phyloP scores from a whole-genome alignment of 2,329 filamentous ascomycete genomes.

The Diaporthe citriasiana region DNA sequence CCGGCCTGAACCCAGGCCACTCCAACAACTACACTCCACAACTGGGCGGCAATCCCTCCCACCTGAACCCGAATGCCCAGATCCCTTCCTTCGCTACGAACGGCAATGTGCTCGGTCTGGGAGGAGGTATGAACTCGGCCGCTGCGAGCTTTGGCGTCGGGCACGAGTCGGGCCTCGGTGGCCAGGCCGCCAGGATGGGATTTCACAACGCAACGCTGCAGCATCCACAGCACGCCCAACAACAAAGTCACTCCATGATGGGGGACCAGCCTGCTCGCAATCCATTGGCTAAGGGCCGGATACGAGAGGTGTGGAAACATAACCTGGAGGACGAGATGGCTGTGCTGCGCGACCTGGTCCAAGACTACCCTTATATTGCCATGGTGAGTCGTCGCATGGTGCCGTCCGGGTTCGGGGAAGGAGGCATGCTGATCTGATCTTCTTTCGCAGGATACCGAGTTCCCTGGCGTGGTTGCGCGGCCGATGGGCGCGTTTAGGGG shows the following conservation, averaged over 20 bases:
- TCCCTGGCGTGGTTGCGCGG: constrained; percentile 95
- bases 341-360: constrained; percentile 83
- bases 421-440: constrained; percentile 33
- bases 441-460: constrained; percentile 86
- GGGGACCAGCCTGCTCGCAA: constrained; percentile 67
- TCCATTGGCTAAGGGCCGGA: constrained; percentile 77
- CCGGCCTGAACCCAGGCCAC: constrained; percentile 66
- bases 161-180: constrained; percentile 80
- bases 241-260: constrained; percentile 54
- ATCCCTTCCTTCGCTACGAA: constrained; percentile 77
- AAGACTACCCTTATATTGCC: constrained; percentile 94
- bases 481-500: constrained; percentile 95
- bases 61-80: constrained; percentile 77
- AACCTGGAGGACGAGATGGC: constrained; percentile 95
- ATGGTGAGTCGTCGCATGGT: constrained; percentile 77
- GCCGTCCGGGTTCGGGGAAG: not conserved
- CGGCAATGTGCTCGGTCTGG: constrained; percentile 69
- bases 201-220: constrained; percentile 79
- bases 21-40: constrained; percentile 61
- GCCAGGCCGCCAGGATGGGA: constrained; percentile 88
- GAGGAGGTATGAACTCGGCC: constrained; percentile 65
- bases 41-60: constrained; percentile 77
- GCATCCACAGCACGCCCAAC: constrained; percentile 63
- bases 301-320: constrained; percentile 96
- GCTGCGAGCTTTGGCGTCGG: constrained; percentile 69